A percentile compares a stretch with the other conserved stretches of the same genome.
Conservation (phyloP, 352 stramenopile species). For the Pseudoperonospora humuli region DNA sequence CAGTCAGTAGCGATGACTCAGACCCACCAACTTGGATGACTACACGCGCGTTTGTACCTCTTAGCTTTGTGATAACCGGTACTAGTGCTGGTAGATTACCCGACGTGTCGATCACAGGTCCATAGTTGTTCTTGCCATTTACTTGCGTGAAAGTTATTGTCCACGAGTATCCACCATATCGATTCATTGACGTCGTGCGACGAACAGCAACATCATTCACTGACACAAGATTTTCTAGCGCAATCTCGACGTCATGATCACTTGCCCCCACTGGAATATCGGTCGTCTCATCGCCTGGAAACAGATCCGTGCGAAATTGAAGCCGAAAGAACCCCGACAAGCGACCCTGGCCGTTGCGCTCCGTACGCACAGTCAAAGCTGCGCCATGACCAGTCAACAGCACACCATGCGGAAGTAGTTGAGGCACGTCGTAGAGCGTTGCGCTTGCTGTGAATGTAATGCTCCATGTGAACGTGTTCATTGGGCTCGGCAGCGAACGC, state of each 20-base stretch:
- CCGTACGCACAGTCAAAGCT: slow-evolving; percentile 34
- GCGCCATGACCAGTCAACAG: slow-evolving; percentile 55
- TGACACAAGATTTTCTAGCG: slow-evolving; percentile 62
- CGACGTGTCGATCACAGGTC: slow-evolving; percentile 52
- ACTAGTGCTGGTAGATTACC: slow-evolving; percentile 61
- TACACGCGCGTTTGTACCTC: slow-evolving; percentile 53
- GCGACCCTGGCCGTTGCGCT: slow-evolving; percentile 50
- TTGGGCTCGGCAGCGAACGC: slow-evolving; percentile 25
- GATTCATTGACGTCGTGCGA: slow-evolving; percentile 60
- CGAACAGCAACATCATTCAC: slow-evolving; percentile 57
- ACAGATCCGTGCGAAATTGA: slow-evolving; percentile 59
- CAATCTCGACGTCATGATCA: slow-evolving; percentile 42
- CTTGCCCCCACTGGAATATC: slow-evolving; percentile 56
- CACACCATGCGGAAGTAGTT: slow-evolving; percentile 41
- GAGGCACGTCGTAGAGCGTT: slow-evolving; percentile 48
- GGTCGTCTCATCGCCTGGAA: slow-evolving; percentile 63
- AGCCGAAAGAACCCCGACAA: slow-evolving; percentile 66
- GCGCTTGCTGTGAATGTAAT: slow-evolving; percentile 70
- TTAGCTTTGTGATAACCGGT: slow-evolving; percentile 40
- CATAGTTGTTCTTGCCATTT: slow-evolving; percentile 71
- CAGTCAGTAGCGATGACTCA: slow-evolving; percentile 18
- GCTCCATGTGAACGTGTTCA: slow-evolving; percentile 61
- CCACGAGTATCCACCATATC: slow-evolving; percentile 76
- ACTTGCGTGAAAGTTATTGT: slow-evolving; percentile 75
- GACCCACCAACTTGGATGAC: slow-evolving; percentile 49